Conservation (phyloP, 2,329 filamentous ascomycete species). For the Phialemonium atrogriseum region DNA sequence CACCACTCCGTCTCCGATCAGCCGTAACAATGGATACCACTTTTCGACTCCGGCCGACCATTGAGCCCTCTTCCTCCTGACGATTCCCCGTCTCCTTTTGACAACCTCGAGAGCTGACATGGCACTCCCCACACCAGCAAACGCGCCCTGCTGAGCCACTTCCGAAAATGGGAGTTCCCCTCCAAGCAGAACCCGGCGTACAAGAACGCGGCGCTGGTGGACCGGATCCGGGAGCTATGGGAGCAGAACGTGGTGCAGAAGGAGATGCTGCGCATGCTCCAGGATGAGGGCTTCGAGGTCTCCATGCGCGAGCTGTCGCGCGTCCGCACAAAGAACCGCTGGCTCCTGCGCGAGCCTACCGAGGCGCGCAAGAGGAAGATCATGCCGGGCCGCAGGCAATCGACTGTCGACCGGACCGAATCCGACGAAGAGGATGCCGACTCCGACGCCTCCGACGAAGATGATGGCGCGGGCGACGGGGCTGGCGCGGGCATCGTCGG, state of each 20-base stretch:
- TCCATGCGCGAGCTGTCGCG: slow-evolving; percentile 63
- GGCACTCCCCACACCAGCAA: too few species aligned
- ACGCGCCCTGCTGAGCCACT: slow-evolving; percentile 67
- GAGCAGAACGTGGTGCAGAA: slow-evolving; percentile 62
- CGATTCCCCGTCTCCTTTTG: too few species aligned
- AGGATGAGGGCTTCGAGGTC: slow-evolving; percentile 63
- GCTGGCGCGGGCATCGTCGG: too few species aligned
- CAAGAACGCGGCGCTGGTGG: slow-evolving; percentile 58
- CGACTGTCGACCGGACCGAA: neutral
- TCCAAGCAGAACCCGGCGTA: slow-evolving; percentile 65
- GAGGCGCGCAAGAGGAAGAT: slow-evolving; percentile 40
- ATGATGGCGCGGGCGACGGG: neutral
- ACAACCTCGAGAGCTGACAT: too few species aligned
- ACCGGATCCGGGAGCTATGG: slow-evolving; percentile 69
- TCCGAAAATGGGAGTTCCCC: slow-evolving; percentile 73
- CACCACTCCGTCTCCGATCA: too few species aligned
- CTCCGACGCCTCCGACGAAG: neutral
- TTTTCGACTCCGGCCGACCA: neutral
- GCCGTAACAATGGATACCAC: neutral
- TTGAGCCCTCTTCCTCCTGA: too few species aligned
- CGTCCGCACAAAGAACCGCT: slow-evolving; percentile 60
- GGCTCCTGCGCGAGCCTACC: slow-evolving; percentile 55
- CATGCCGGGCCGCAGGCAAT: neutral
- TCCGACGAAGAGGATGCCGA: slow-evolving; percentile 11
- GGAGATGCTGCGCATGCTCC: slow-evolving; percentile 64